Base-by-base conservation (phyloP, 2,329 filamentous ascomycete species). In the Cladosporium sp. region DNA sequence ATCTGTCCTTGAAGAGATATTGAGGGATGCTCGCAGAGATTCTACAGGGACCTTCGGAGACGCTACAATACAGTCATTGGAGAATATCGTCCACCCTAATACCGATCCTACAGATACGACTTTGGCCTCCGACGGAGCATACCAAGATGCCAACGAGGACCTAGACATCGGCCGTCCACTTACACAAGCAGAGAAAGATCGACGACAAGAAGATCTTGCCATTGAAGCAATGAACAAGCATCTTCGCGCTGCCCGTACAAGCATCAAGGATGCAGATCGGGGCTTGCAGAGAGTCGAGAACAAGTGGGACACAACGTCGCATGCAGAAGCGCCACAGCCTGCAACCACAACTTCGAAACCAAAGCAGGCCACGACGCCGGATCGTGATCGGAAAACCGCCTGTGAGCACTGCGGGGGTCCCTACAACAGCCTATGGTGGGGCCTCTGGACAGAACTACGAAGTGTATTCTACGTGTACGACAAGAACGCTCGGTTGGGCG, bases 61-160 rank as follows among this genome's bases (percentile, higher is more conserved):
- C 34, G 80, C 79, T 21, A 84, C 82, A 3, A 78, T 83, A 52
- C 78, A 81, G 55, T 83, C 81, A 3, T 74, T 84, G 8, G 80
- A 83, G 70, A 79, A 81, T 41, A 77, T 84, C 14, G 76, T 81
- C 14, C 69, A 75, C 21, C 75, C 74, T 0, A 65, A 71, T 32
- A 41, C 68, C 12, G 72, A 74, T n/a, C 60, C 68, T 6, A 70
- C 66, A 8, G 73, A 72, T 72, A 64, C 71, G 4, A 71, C 67
- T 7, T 30, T 72, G 52, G 70, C 68, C 10, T 60, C 68, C 4
- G 71, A 74, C 18, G 60, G 70, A 7, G 55, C 49, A 32, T 57
- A 65, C 38, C 34, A 65, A 30, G 57, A 65, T 32, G 65, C 38
- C 24, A 51, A n/a, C 6, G 63, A 65, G 10, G 30, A 59, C 18